Evolutionary conservation across 345 rosid species (phyloP).

Genomic region (Clausena lansium): DNA sequence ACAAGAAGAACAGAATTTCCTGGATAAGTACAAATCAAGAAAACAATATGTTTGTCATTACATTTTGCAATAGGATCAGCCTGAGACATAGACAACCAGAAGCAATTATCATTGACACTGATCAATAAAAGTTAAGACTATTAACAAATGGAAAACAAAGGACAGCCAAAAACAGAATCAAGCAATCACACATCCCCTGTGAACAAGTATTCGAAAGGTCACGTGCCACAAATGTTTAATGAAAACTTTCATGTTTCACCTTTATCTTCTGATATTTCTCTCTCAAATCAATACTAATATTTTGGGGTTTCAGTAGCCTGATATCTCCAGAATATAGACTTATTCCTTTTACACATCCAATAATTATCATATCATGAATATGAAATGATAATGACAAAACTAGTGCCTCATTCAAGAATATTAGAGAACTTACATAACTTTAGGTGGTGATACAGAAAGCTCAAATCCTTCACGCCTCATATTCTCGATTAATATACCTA

Average conservation of each 20-base stretch:
- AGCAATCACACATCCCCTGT: neutral
- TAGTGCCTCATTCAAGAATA: conserved; percentile 10
- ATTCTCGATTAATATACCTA: conserved; percentile 97
- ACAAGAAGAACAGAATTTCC: neutral
- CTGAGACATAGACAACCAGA: neutral
- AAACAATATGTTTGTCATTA: neutral
- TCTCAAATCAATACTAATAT: neutral
- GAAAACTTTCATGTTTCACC: neutral
- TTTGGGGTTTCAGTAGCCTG: neutral
- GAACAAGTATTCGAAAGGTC: neutral
- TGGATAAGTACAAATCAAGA: neutral
- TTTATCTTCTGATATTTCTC: conserved; percentile 2
- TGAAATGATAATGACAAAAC: conserved; percentile 1
- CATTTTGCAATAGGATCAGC: neutral
- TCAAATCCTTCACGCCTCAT: conserved; percentile 99
- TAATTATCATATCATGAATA: neutral
- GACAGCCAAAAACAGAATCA: neutral
- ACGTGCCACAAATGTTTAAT: neutral
- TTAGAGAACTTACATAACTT: conserved; percentile 76
- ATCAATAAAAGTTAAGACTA: neutral
- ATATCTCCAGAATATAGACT: neutral
- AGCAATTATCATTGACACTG: neutral
- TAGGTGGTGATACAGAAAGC: conserved; percentile 94
- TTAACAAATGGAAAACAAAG: neutral
- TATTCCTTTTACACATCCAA: neutral